Conservation (phyloP, 2,329 filamentous ascomycete species). For the Diaporthe nobilis region DNA sequence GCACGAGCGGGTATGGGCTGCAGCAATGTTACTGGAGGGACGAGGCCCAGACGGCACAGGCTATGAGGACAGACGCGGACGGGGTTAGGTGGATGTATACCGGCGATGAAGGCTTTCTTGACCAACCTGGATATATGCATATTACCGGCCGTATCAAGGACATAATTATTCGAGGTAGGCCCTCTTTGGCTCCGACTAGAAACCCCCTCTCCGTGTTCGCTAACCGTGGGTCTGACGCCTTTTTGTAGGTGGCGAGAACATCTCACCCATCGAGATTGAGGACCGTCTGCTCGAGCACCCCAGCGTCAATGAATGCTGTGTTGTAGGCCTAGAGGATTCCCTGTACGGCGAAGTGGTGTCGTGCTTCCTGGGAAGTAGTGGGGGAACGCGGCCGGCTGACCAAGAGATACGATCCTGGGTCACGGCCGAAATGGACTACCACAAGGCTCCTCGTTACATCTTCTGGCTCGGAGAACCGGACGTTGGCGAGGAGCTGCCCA, state of each 20-base stretch:
- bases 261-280: conserved; percentile 6
- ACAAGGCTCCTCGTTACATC: not conserved
- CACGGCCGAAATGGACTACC: not conserved
- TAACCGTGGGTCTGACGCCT: not conserved
- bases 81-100: conserved; percentile 67
- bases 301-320: not conserved
- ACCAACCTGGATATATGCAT: conserved; percentile 57
- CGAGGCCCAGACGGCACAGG: conserved; percentile 47
- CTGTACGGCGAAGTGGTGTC: conserved; percentile 11
- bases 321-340: conserved; percentile 1
- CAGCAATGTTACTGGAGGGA: conserved; percentile 77
- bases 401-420: not conserved
- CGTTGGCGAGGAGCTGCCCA: not conserved
- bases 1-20: conserved; percentile 71
- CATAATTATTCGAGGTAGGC: conserved; percentile 11
- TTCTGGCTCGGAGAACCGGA: conserved; percentile 12
- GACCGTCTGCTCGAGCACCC: conserved; percentile 2
- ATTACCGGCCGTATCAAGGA: conserved; percentile 77
- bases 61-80: conserved; percentile 50
- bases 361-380: not conserved
- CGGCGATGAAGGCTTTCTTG: conserved; percentile 67
- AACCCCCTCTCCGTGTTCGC: not conserved
- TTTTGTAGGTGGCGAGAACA: not conserved
- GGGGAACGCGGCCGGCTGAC: not conserved
- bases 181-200: not conserved